phyloP scores from a whole-genome alignment of 2,329 filamentous ascomycete species.

The Fusarium sp. region DNA sequence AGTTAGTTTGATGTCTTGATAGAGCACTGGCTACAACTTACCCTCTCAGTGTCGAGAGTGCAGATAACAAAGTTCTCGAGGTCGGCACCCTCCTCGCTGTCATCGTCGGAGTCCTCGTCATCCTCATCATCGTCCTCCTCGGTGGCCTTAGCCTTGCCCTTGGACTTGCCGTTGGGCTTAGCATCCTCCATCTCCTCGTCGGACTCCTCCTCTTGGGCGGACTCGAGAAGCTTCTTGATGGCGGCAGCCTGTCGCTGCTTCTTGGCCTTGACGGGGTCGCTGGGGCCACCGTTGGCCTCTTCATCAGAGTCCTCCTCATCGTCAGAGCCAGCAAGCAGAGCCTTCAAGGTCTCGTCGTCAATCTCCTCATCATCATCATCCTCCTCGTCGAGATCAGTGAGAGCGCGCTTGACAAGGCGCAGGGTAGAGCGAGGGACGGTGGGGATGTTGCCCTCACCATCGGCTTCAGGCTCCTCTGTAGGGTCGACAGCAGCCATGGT shows the following conservation, averaged over 20 bases:
- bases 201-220: constrained; percentile 68
- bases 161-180: constrained; percentile 70
- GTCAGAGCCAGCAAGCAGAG: constrained; percentile 61
- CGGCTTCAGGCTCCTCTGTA: constrained; percentile 76
- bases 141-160: constrained; percentile 76
- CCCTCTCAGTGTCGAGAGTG: constrained; percentile 92
- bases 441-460: constrained; percentile 70
- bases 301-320: constrained; percentile 65
- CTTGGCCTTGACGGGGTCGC: constrained; percentile 89
- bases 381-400: constrained; percentile 65
- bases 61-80: constrained; percentile 93
- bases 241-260: constrained; percentile 84
- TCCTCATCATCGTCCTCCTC: constrained; percentile 69
- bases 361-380: constrained; percentile 74
- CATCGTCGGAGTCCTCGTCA: constrained; percentile 71
- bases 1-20: constrained; percentile 42
- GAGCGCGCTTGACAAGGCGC: constrained; percentile 84
- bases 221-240: constrained; percentile 80
- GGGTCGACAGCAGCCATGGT: constrained; percentile 99
- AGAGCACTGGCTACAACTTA: constrained; percentile 57
- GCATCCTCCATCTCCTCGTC: constrained; percentile 81
- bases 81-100: constrained; percentile 71
- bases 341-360: constrained; percentile 72
- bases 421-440: constrained; percentile 82
- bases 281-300: constrained; percentile 86